Conservation (phyloP, 345 rosid genomes). For the Rhodomyrtus tomentosa region DNA sequence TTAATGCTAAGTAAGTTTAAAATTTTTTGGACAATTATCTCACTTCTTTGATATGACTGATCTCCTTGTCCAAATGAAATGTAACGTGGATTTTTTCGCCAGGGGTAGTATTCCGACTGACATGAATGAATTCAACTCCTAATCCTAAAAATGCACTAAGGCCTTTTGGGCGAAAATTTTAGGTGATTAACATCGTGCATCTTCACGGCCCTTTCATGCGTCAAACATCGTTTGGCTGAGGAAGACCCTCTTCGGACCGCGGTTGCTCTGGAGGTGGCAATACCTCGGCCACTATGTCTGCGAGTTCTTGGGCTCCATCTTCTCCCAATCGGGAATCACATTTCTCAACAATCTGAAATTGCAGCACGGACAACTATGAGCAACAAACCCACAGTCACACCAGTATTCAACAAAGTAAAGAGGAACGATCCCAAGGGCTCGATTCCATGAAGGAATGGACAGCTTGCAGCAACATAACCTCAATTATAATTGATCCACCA, state of each 20-base stretch:
- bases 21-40: neutral
- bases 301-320: conserved; percentile 16
- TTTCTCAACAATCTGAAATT: conserved; percentile 23
- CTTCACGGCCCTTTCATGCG: neutral
- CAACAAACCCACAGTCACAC: neutral
- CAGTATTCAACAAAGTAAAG: neutral
- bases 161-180: neutral
- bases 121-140: neutral
- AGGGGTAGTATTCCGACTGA: neutral
- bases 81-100: neutral
- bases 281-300: conserved; percentile 7
- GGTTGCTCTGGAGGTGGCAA: conserved; percentile 7
- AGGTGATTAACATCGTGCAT: neutral
- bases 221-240: neutral
- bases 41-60: neutral
- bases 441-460: neutral
- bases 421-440: neutral
- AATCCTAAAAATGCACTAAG: neutral
- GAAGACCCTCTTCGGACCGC: neutral
- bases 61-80: neutral
- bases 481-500: neutral
- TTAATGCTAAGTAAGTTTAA: no score
- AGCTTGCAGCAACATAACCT: neutral
- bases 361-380: neutral
- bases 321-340: conserved; percentile 16